Conservation (phyloP, 441 rosid species). For the Euphorbia schlechtendalii region DNA sequence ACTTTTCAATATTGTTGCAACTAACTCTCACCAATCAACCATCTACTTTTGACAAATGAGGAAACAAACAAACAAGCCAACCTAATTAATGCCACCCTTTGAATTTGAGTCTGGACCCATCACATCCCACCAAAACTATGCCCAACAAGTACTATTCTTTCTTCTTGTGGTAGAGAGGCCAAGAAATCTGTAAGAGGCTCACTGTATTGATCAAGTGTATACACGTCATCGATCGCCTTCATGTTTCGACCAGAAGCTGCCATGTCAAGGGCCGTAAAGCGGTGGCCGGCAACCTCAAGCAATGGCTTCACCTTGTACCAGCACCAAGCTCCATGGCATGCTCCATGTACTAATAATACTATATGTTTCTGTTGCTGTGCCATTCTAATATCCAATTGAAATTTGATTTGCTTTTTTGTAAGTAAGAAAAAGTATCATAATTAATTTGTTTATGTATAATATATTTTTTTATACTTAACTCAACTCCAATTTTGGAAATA, state of each 20-base stretch:
- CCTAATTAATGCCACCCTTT: no score
- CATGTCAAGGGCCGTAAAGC: slow-evolving; percentile 30
- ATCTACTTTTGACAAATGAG: no score
- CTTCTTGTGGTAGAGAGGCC: slow-evolving; percentile 27
- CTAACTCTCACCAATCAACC: no score
- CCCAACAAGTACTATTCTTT: slow-evolving; percentile 51
- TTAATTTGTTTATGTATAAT: no score
- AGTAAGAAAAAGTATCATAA: no score
- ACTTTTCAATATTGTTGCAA: no score
- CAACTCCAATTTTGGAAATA: no score
- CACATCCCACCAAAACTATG: slow-evolving; percentile 62
- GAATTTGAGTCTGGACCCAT: no score
- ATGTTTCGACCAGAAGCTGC: slow-evolving; percentile 47
- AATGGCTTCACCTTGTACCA: slow-evolving; percentile 42
- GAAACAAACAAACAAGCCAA: no score
- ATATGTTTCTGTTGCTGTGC: slow-evolving; percentile 29
- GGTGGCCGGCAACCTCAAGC: slow-evolving; percentile 37
- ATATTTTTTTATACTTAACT: no score
- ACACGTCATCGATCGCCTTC: slow-evolving; percentile 34
- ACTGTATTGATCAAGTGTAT: slow-evolving; percentile 30
- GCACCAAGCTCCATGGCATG: slow-evolving; percentile 43
- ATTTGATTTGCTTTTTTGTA: no score
- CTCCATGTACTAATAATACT: slow-evolving; percentile 48
- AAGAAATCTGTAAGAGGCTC: slow-evolving; percentile 47
- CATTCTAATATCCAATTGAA: no score